Evolutionary conservation across 2,329 filamentous ascomycete species (phyloP), one percentile per base, ranked within the genome.

Genomic region (Botrytis aclada): DNA sequence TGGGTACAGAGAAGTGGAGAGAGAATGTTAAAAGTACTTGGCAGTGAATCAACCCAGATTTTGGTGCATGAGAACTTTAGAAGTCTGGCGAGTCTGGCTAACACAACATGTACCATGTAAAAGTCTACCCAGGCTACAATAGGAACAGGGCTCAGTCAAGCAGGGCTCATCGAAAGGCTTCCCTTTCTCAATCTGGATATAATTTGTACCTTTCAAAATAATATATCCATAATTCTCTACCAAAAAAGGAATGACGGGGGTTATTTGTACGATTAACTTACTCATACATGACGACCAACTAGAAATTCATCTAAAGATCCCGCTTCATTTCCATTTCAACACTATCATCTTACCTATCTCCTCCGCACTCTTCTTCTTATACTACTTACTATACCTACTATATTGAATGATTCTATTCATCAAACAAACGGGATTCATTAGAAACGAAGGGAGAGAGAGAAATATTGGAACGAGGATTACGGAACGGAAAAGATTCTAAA

Each of bases 271-370:
- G 51, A n/a, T n/a, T 62, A 12, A n/a, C 60, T 41, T 18, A 62
- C 25, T 62, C 60, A 63, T 54, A 39, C 61, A 63, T 39, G 61
- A 63, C 61, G n/a, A n/a, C 61, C 61, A 63, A 63, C 16, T 43
- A 43, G 61, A 63, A 41, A 63, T 63, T 63, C 37, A 63, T 63
- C 61, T 63, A 16, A 63, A 39, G 61, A 43, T 41, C 61, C 61
- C 61, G n/a, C 61, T 41, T 63, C 61, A 14, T 63, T 43, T 41
- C 37, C 9, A 63, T 41, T 29, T 39, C 37, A 39, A 25, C 61
- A 63, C 16, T 20, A 18, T 41, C 37, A 39, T n/a, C 37, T 63
- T 14, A 10, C 9, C n/a, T 63, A 3, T 41, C 22, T 43, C 25
- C n/a, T 63, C 37, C 37, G 4, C n/a, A 63, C 61, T 29, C 61